Base-by-base conservation (phyloP, 441 rosid genomes). In the California macrophylla region DNA sequence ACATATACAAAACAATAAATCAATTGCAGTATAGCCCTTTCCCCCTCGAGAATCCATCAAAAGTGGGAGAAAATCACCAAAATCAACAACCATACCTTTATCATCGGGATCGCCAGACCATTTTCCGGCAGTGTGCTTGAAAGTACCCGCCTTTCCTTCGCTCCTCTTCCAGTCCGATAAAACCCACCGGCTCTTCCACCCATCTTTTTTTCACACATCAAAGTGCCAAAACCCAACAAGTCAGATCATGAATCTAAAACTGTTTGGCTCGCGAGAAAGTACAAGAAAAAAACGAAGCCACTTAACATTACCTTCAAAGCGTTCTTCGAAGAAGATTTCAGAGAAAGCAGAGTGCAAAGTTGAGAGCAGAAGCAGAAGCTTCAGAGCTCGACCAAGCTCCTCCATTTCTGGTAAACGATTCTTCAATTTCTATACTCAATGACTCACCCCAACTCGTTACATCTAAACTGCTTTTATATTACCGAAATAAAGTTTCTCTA, bases 121-220 rank as follows among this genome's bases (percentile, higher is more conserved):
- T 79, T 83, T 86, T 12, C 98, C 98, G 20, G 97, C 89, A 0
- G 97, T 85, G 77, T 93, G 81, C 78, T 93, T 93, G 65, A 93
- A 93, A 20, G 89, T 78, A 2, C 96, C 98, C 0, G 96, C 97
- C 79, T 89, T 89, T 50, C 97, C 98, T 79, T 93, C 95, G 25
- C 82, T 87, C 74, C 89, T 79, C 52, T 93, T 93, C 97, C 98
- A 93, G 74, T 93, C 98, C 20, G 98, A 93, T 64, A 78, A 79
- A 25, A 93, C 96, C 97, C 98, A 93, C 9, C 92, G 81, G 80
- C 87, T 81, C 68, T 87, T 86, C 98, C 98, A 93, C 47, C 96
- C 96, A 79, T 85, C 98, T 93, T 66, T 58, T 13, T 42, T 42
- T 15, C n/a, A 42, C 50, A 12, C 16, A 34, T 34, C 40, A 0